Evolutionary conservation across 2,329 filamentous ascomycete species (phyloP).

Genomic region (Penicillium sp.): DNA sequence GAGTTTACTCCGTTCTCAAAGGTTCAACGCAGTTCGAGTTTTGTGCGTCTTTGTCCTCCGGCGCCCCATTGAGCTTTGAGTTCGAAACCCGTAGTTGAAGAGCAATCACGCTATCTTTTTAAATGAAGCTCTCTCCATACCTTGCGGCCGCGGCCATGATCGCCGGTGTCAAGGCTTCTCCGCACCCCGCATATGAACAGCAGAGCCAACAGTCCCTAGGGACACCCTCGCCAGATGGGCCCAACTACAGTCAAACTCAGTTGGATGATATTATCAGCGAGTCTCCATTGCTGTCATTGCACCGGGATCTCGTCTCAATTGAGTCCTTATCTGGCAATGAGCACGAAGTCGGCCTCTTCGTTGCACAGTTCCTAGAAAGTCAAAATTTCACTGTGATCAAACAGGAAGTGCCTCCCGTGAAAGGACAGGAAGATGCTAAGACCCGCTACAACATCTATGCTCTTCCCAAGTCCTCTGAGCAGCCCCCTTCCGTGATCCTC

Average conservation of each 20-base stretch:
- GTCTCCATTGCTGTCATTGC: constrained; percentile 66
- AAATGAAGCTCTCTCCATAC: constrained; percentile 23
- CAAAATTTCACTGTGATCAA: constrained; percentile 65
- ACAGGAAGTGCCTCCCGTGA: constrained; percentile 43
- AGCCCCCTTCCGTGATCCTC: constrained; percentile 35
- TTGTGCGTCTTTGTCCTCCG: not conserved
- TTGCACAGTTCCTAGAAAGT: constrained; percentile 64
- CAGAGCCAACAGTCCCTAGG: constrained; percentile 17
- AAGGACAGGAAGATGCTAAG: constrained; percentile 10
- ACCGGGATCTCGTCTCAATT: constrained; percentile 72
- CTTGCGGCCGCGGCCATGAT: constrained; percentile 21
- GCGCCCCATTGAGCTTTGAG: not conserved
- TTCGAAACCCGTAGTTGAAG: not conserved
- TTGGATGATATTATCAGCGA: constrained; percentile 41
- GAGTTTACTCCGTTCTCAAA: not conserved
- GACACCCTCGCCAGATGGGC: not conserved
- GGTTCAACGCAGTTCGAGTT: not conserved
- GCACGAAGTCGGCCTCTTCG: constrained; percentile 65
- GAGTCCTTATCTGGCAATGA: constrained; percentile 73
- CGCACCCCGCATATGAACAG: constrained; percentile 29
- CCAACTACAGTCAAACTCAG: constrained; percentile 9
- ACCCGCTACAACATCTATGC: constrained; percentile 76
- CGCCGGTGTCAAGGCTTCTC: constrained; percentile 26
- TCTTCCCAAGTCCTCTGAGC: constrained; percentile 39
- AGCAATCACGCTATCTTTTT: not conserved